phyloP scores from a whole-genome alignment of 768 basidiomycete genomes.

The Agrocybe praecox region DNA sequence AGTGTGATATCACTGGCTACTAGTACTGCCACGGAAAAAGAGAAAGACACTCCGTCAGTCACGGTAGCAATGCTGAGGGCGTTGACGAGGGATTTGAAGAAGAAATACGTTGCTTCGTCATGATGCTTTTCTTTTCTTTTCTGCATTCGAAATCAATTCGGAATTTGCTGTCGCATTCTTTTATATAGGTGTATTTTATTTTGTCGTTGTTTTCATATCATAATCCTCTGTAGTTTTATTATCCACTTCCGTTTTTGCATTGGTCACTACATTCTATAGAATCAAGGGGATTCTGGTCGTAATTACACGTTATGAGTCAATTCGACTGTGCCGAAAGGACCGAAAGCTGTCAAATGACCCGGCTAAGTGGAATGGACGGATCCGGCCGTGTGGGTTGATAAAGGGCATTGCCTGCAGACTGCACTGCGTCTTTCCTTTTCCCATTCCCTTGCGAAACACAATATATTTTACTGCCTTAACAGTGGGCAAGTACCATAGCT shows the following conservation, averaged over 20 bases:
- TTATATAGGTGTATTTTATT: neutral
- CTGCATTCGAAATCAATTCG: too few species aligned
- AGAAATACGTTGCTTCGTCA: conserved; percentile 37
- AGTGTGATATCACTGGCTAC: conserved; percentile 42
- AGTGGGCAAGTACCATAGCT: conserved; percentile 9
- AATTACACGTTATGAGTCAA: too few species aligned
- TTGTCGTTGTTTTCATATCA: neutral
- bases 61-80: conserved; percentile 70
- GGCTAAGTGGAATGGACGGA: conserved; percentile 12
- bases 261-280: too few species aligned
- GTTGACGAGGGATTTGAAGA: conserved; percentile 55
- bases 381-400: conserved; percentile 20
- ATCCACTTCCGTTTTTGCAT: too few species aligned
- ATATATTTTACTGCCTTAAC: neutral
- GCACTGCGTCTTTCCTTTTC: conserved; percentile 19
- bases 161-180: neutral
- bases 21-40: conserved; percentile 21
- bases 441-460: conserved; percentile 10
- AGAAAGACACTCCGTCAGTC: conserved; percentile 34
- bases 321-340: neutral
- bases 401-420: conserved; percentile 10
- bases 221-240: neutral
- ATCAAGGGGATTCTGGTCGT: too few species aligned
- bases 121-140: conserved; percentile 8
- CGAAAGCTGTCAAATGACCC: neutral